phyloP scores from a whole-genome alignment of 768 basidiomycete species.

The Cytidiella melzeri region DNA sequence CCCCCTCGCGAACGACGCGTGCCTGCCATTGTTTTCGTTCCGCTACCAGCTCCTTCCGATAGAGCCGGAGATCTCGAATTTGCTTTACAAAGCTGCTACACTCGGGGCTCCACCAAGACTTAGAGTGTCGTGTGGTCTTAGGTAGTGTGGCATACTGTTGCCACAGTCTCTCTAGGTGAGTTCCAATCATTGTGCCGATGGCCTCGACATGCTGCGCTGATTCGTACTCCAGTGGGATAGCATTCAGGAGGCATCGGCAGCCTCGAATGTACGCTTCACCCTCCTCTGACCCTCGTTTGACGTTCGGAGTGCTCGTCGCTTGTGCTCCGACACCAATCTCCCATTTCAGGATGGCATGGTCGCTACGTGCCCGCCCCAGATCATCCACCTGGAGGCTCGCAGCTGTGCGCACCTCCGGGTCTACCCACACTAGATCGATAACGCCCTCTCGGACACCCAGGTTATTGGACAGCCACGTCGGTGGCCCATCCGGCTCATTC shows the following conservation, averaged over 20 bases:
- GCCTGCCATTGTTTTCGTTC: neutral
- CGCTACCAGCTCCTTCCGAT: neutral
- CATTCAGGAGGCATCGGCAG: too few relatives aligned
- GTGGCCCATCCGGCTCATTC: slow-evolving; percentile 5
- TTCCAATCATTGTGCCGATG: neutral
- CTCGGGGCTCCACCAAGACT: too few relatives aligned
- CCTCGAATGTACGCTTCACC: neutral
- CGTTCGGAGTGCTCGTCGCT: neutral
- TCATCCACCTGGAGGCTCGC: neutral
- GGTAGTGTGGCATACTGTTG: neutral
- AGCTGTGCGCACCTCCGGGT: neutral
- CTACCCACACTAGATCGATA: slow-evolving; percentile 6
- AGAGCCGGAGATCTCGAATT: neutral
- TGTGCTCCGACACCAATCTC: neutral
- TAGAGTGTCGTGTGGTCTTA: neutral
- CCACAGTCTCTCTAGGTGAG: neutral
- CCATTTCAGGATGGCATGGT: too few relatives aligned
- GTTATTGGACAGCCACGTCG: slow-evolving; percentile 6
- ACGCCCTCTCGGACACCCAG: neutral
- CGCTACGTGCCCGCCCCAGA: neutral
- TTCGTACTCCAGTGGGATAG: too few relatives aligned
- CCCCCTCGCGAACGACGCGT: neutral
- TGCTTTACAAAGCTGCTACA: too few relatives aligned
- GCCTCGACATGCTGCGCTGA: too few relatives aligned
- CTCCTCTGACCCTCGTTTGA: too few relatives aligned